A percentile compares a stretch with the other conserved stretches of the same genome.
These are phyloP conservation scores for Elsinoe batatas DNA, from an alignment of 2,329 filamentous ascomycete species.

Conservation along the genomic window DNA sequence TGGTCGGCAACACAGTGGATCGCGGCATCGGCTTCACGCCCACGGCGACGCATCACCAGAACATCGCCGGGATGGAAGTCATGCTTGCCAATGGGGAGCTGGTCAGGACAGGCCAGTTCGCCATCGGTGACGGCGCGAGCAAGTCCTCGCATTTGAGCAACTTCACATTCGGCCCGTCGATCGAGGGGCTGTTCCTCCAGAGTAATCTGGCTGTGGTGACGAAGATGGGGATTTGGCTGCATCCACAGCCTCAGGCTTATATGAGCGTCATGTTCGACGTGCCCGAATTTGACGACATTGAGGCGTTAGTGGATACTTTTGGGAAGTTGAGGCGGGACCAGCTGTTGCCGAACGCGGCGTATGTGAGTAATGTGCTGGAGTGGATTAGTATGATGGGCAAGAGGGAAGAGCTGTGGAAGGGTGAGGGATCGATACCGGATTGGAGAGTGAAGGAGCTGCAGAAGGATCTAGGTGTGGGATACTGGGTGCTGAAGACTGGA, in stretches of 20 bases:
- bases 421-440: conserved; percentile 36
- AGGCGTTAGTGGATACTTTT: conserved; percentile 37
- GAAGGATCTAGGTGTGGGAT: background rate
- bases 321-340: conserved; percentile 36
- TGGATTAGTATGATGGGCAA: conserved; percentile 36
- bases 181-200: conserved; percentile 42
- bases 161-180: conserved; percentile 27
- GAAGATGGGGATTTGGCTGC: conserved; percentile 39
- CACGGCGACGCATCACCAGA: conserved; percentile 30
- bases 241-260: conserved; percentile 34
- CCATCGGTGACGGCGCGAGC: conserved; percentile 29
- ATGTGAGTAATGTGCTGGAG: conserved; percentile 39
- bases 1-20: conserved; percentile 32
- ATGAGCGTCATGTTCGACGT: conserved; percentile 40
- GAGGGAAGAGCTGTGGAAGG: conserved; percentile 36
- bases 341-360: conserved; percentile 34
- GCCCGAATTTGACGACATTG: conserved; percentile 38
- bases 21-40: conserved; percentile 34
- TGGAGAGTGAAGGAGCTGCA: conserved; percentile 33
- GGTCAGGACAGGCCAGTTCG: conserved; percentile 31
- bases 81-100: conserved; percentile 28
- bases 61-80: conserved; percentile 30
- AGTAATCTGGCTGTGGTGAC: conserved; percentile 44
- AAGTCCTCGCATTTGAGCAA: conserved; percentile 28
- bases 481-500: conserved; percentile 5